Evolutionary conservation across 2,329 filamentous ascomycete genomes (phyloP).

Genomic region (Cercospora canescens): DNA sequence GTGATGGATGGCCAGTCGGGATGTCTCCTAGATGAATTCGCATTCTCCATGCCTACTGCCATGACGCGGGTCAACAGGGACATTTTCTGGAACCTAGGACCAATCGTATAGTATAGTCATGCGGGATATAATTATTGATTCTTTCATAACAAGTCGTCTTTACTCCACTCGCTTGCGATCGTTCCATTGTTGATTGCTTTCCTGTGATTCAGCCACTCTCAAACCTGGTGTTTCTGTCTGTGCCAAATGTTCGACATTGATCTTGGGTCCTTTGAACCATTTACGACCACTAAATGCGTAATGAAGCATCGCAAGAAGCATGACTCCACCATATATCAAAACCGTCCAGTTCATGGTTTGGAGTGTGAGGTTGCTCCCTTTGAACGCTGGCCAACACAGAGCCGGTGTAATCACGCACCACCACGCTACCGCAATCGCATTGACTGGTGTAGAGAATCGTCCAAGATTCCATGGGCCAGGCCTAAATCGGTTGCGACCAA

Average conservation of each 20-base stretch:
- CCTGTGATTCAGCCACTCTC: not conserved
- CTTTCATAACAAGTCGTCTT: too few species aligned
- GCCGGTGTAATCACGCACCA: constrained; percentile 35
- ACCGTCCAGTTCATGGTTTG: constrained; percentile 36
- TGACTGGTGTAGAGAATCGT: constrained; percentile 30
- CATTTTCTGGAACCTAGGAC: too few species aligned
- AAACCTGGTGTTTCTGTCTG: constrained; percentile 1
- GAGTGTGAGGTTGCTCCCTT: constrained; percentile 30
- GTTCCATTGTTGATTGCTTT: not conserved
- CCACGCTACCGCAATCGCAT: constrained; percentile 31
- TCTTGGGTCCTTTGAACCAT: constrained; percentile 38
- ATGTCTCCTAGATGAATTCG: too few species aligned
- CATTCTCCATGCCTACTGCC: too few species aligned
- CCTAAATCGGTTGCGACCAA: constrained; percentile 28
- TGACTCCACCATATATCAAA: constrained; percentile 34
- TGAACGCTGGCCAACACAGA: constrained; percentile 35
- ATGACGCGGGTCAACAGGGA: too few species aligned
- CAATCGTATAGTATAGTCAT: too few species aligned
- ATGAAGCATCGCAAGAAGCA: constrained; percentile 33
- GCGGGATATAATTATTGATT: too few species aligned
- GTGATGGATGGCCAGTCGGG: too few species aligned
- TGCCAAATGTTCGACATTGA: constrained; percentile 32
- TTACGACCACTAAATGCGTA: constrained; percentile 34
- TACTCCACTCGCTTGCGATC: not conserved
- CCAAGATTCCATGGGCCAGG: constrained; percentile 38